These are phyloP conservation scores for Kurtzmaniella quercitrusa DNA, from an alignment of 1,139 yeast genomes.

Conservation along the genomic window DNA sequence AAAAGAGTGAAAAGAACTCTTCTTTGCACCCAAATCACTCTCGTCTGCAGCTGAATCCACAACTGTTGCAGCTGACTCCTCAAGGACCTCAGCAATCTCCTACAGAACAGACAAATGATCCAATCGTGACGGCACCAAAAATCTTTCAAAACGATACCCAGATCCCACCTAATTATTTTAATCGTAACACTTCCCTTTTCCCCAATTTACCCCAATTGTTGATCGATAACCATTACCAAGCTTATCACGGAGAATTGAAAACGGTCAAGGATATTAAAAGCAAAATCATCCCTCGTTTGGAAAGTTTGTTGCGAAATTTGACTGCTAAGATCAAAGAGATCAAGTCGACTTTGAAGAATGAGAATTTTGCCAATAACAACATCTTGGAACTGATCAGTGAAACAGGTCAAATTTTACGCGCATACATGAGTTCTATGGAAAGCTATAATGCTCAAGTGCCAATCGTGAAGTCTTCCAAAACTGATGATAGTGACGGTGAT, in stretches of 20 bases:
- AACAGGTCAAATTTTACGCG: slow-evolving; percentile 34
- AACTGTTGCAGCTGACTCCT: neutral
- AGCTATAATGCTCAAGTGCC: slow-evolving; percentile 25
- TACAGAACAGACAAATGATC: neutral
- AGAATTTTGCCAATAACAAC: slow-evolving; percentile 38
- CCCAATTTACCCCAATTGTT: slow-evolving; percentile 33
- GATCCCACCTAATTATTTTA: slow-evolving; percentile 47
- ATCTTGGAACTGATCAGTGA: slow-evolving; percentile 36
- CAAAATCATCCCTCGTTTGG: slow-evolving; percentile 38
- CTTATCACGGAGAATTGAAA: slow-evolving; percentile 25
- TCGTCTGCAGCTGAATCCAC: neutral
- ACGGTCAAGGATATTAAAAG: slow-evolving; percentile 29
- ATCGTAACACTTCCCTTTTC: slow-evolving; percentile 36
- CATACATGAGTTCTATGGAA: slow-evolving; percentile 32
- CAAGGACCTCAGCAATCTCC: slow-evolving; percentile 6
- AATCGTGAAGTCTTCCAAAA: slow-evolving; percentile 18
- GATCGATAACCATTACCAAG: slow-evolving; percentile 33
- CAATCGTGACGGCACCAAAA: neutral
- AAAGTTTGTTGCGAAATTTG: slow-evolving; percentile 34
- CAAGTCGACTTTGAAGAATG: slow-evolving; percentile 38
- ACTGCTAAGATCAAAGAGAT: slow-evolving; percentile 42
- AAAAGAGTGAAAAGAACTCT: neutral
- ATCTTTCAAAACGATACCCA: slow-evolving; percentile 22
- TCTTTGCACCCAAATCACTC: neutral
- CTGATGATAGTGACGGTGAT: slow-evolving; percentile 15